Evolutionary conservation across 1,284 basidiomycete genomes (phyloP).

Genomic region (Laetiporus sulphureus): DNA sequence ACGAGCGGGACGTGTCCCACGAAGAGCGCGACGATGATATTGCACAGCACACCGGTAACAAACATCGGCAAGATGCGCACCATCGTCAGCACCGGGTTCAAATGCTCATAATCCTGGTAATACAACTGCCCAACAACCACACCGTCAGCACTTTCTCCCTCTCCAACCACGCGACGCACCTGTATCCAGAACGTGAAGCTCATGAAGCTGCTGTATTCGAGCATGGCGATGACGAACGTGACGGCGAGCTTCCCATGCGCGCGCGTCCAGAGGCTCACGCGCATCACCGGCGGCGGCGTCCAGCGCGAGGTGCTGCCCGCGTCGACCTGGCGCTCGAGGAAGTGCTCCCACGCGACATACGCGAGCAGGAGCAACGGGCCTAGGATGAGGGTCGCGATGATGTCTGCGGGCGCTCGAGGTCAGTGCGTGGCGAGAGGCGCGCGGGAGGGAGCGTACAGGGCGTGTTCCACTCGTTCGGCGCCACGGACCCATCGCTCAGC

Average conservation of each 20-base stretch:
- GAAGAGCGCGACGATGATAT: slow-evolving; percentile 59
- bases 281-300: slow-evolving; percentile 66
- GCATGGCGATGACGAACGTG: slow-evolving; percentile 61
- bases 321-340: slow-evolving; percentile 42
- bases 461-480: slow-evolving; percentile 69
- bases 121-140: no score
- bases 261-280: slow-evolving; percentile 60
- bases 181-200: slow-evolving; percentile 50
- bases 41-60: slow-evolving; percentile 63
- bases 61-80: slow-evolving; percentile 76
- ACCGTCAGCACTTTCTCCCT: no score
- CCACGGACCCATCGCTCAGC: slow-evolving; percentile 67
- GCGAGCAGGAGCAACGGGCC: slow-evolving; percentile 49
- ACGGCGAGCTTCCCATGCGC: slow-evolving; percentile 61
- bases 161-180: no score
- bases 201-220: slow-evolving; percentile 63
- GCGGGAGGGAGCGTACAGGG: slow-evolving; percentile 44
- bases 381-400: slow-evolving; percentile 56
- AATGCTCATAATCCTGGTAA: slow-evolving; percentile 56
- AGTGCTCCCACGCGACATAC: slow-evolving; percentile 68
- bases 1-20: slow-evolving; percentile 50
- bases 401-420: slow-evolving; percentile 30
- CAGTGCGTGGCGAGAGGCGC: not conserved
- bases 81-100: slow-evolving; percentile 63
- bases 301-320: slow-evolving; percentile 16